Evolutionary conservation across 2,329 filamentous ascomycete species (phyloP).

Genomic region (Sporothrix luriei): DNA sequence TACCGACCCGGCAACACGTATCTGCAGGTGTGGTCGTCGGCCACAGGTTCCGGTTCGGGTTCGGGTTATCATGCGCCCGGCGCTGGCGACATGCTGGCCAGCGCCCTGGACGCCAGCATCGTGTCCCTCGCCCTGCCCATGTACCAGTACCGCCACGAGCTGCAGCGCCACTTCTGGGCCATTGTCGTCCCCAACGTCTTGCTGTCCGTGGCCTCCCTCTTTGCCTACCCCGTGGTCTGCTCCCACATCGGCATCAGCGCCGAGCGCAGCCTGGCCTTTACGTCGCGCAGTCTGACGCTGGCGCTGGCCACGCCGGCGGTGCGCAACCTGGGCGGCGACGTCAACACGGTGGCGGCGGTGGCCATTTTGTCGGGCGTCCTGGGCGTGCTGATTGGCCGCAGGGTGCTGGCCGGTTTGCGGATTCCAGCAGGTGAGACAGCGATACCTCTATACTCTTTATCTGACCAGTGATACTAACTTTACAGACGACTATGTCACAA

Average conservation of each 20-base stretch:
- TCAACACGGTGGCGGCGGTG: constrained; percentile 58
- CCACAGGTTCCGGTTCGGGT: constrained; percentile 35
- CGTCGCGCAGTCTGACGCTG: constrained; percentile 59
- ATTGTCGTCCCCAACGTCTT: constrained; percentile 58
- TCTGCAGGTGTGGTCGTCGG: constrained; percentile 52
- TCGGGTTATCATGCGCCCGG: no score
- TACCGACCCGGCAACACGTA: constrained; percentile 60
- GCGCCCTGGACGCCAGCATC: constrained; percentile 60
- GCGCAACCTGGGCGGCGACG: constrained; percentile 59
- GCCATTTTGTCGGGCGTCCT: constrained; percentile 63
- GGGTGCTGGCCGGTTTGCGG: constrained; percentile 52
- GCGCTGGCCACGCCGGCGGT: constrained; percentile 62
- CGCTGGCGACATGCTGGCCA: constrained; percentile 59
- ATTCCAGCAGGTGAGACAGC: constrained; percentile 54
- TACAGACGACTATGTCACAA: constrained; percentile 63
- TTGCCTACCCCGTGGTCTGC: constrained; percentile 60
- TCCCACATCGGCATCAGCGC: constrained; percentile 58
- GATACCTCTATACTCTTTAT: no score
- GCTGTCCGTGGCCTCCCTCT: constrained; percentile 57
- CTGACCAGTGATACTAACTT: neutral
- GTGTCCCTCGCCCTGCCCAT: constrained; percentile 63
- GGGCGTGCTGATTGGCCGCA: constrained; percentile 58
- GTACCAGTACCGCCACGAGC: constrained; percentile 61
- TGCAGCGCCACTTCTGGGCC: constrained; percentile 55
- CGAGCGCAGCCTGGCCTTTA: constrained; percentile 57